Evolutionary conservation across 1,284 basidiomycete species (phyloP), one percentile per base, ranked within the genome.

Genomic region (Irpex rosettiformis): DNA sequence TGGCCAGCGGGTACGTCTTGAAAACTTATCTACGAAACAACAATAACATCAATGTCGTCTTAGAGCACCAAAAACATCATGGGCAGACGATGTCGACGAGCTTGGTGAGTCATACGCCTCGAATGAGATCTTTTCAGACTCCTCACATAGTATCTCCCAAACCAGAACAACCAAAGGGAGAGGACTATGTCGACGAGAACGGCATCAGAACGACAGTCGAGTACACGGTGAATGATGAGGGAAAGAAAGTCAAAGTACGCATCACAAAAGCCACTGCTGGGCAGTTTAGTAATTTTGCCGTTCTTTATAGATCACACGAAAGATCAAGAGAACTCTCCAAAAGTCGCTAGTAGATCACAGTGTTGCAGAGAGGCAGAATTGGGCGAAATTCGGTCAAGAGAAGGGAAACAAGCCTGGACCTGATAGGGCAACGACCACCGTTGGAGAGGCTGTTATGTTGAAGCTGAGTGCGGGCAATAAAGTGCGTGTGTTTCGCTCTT

Each of bases 301-400:
- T 8, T 27, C 18, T 4, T 16, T 62, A 4, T 61, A 94, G 92
- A 86, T 94, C 64, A 97, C 91, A 11, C 84, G 93, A 62, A 88
- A 88, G 67, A 94, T 91, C 69, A 93, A 92, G 74, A 85, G 95
- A 53, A 91, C 89, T 1, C 80, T 98, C 21, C 89, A 96, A 71
- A 96, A 94, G 72, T 88, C 91, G n/a, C 82, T 94, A 43, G 97
- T 99, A 40, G 93, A 96, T 64, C 94, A 96, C 70, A 82, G 84
- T 21, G 94, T 98, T 5, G 97, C 97, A 0, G 94, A 96, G 74
- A 85, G 96, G 52, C 92, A 97, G 75, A 86, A 84, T 62, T 98
- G 94, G 95, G 71, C 86, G 33, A 99, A 98, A 76, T 99, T 99
- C 71, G 96, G 96, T 3, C 80, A 85, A 66, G 97, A 99, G 76